Evolutionary conservation across 2,329 filamentous ascomycete genomes (phyloP), one percentile per base, ranked within the genome.

Genomic region (Albifimbria verrucaria): DNA sequence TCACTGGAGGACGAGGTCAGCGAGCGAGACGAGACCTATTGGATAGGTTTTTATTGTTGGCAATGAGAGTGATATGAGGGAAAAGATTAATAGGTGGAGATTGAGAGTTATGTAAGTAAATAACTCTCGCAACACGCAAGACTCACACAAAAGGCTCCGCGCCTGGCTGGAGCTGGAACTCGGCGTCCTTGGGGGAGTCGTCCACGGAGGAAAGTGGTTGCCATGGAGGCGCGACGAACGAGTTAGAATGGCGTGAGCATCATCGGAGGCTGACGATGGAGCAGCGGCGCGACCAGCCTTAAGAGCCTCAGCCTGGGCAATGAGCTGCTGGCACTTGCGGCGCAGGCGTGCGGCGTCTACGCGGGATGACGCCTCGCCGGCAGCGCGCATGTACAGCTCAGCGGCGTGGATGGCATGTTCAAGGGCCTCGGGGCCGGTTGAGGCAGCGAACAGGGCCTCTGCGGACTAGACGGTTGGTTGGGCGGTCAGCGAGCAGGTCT

Each of bases 201-300:
- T 81, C 94, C 94, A 99, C 0, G 89, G 91, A 11, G 89, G 91
- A 60, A 96, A 97, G 20, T 88, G 79, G 63, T 86, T 88, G 1
- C 88, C 90, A 65, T 96, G 90, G 20, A 99, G 78, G 52, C 85
- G 87, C 4, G 92, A 94, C 3, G 87, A 85, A 64, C 87, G 85
- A 2, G 89, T 76, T 9, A 97, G 71, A 49, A 97, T 85, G 26
- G 32, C 49, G 20, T 50, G 41, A 21, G 25, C 46, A 9, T 43
- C 21, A 39, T 32, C 15, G n/a, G n/a, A n/a, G n/a, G n/a, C n/a
- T n/a, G n/a, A n/a, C n/a, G n/a, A n/a, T n/a, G n/a, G n/a, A n/a
- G n/a, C n/a, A n/a, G n/a, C n/a, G 32, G 32, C 32, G 32, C 32
- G 12, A 32, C 60, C 53, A 1, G 55, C 52, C 62, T 97, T 97